These are phyloP conservation scores for Jaapia argillacea DNA, from an alignment of 768 basidiomycete species.

Conservation along the genomic window DNA sequence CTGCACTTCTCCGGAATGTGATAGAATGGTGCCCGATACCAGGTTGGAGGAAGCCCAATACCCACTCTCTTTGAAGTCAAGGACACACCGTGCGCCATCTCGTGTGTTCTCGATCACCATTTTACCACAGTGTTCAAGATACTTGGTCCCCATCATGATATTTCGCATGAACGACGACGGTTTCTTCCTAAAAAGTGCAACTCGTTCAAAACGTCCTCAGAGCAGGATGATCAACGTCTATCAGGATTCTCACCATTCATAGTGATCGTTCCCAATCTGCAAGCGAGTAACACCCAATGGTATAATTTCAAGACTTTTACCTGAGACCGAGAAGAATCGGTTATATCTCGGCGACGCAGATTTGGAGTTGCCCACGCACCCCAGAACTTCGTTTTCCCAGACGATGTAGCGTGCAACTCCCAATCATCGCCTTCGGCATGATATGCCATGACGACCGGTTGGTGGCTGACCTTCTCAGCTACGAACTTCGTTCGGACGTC, in stretches of 20 bases:
- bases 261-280: conserved; percentile 56
- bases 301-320: conserved; percentile 85
- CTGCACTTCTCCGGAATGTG: conserved; percentile 39
- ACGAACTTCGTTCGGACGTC: conserved; percentile 73
- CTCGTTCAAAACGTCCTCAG: no score
- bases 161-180: conserved; percentile 87
- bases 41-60: conserved; percentile 77
- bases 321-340: conserved; percentile 27
- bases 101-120: conserved; percentile 62
- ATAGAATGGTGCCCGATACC: conserved; percentile 52
- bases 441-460: conserved; percentile 77
- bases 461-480: conserved; percentile 82
- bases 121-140: conserved; percentile 77
- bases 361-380: conserved; percentile 37
- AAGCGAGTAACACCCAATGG: conserved; percentile 66
- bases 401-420: conserved; percentile 67
- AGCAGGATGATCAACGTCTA: no score
- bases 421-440: conserved; percentile 75
- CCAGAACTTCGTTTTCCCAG: conserved; percentile 86
- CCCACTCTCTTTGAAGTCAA: conserved; percentile 83
- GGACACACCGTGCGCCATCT: conserved; percentile 44
- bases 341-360: conserved; percentile 7
- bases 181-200: conserved; percentile 50
- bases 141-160: conserved; percentile 85
- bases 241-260: conserved; percentile 49